These are phyloP conservation scores for Hyphopichia pseudoburtonii DNA, from an alignment of 1,139 yeast species.

Conservation along the genomic window DNA sequence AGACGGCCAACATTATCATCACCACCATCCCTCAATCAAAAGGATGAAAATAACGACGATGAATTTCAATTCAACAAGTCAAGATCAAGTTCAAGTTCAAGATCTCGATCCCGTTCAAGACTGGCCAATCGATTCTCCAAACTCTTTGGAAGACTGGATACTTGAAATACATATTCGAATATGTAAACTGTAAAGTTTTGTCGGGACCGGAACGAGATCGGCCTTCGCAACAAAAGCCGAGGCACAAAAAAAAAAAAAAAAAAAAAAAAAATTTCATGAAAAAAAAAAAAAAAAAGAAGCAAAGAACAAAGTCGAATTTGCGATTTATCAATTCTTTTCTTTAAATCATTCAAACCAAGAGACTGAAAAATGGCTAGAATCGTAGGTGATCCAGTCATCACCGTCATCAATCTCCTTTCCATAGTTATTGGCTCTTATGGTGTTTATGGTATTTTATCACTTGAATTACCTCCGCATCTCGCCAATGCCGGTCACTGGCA, in stretches of 20 bases:
- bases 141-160: background rate
- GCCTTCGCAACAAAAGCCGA: no score
- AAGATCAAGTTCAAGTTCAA: no score
- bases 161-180: no score
- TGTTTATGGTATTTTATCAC: conserved; percentile 15
- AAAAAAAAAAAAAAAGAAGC: no score
- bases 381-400: conserved; percentile 2
- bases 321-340: no score
- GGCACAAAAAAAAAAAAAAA: no score
- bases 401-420: conserved; percentile 24
- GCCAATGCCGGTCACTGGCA: conserved; percentile 63
- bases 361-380: conserved; percentile 1
- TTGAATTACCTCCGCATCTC: conserved; percentile 47
- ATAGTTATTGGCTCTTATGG: conserved; percentile 34
- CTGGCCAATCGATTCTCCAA: conserved; percentile 6
- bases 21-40: no score
- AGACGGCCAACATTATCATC: no score
- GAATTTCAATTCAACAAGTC: background rate
- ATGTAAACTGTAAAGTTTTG: no score
- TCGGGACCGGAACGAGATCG: no score
- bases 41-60: background rate
- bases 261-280: background rate
- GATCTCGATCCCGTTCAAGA: conserved; percentile 8
- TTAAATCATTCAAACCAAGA: background rate
- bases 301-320: background rate